Evolutionary conservation across 1,284 basidiomycete genomes (phyloP), one percentile per base, ranked within the genome.

Genomic region (Meripilus lineatus): DNA sequence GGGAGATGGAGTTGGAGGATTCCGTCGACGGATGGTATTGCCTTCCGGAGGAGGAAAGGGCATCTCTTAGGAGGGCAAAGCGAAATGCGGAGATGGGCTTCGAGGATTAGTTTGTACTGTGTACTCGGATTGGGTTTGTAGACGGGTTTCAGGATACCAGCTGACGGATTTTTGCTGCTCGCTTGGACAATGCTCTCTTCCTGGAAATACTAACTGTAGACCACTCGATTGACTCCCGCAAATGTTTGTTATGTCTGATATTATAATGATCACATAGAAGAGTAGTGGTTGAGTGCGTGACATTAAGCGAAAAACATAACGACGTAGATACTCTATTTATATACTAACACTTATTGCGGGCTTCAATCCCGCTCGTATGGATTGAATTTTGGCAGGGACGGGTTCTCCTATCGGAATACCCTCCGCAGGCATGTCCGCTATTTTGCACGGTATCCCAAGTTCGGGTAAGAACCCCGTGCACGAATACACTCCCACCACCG

Each of bases 1-100:
- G 87, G 75, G 84, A 88, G 58, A 77, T 84, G 61, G 84, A 89
- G 62, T 63, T 89, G 42, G 69, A 82, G 32, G 86, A 89, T 48
- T 77, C 68, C 35, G 67, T 84, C 6, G 83, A 84, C 13, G 85
- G 84, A 5, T 89, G 85, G 86, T 75, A 74, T 42, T 74, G 72
- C 34, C 66, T 88, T 65, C 65, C 69, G 13, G 81, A 86, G 49
- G 71, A 71, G 40, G 83, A 87, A 59, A 72, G 84, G 54, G 77
- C 69, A 48, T 69, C 67, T 45, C 61, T 84, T 57, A 70, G 75
- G 55, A 74, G 71, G 51, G 70, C 70, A 15, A 86, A 87, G 64
- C 67, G 75, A 53, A 78, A 81, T 43, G 69, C 65, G 48, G 83
- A 85, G 63, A 62, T 81, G 56, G 78, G 74, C 8, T 78, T 61